Base-by-base conservation (phyloP, 2,329 filamentous ascomycete genomes). In the Paraphaeosphaeria sporulosa region DNA sequence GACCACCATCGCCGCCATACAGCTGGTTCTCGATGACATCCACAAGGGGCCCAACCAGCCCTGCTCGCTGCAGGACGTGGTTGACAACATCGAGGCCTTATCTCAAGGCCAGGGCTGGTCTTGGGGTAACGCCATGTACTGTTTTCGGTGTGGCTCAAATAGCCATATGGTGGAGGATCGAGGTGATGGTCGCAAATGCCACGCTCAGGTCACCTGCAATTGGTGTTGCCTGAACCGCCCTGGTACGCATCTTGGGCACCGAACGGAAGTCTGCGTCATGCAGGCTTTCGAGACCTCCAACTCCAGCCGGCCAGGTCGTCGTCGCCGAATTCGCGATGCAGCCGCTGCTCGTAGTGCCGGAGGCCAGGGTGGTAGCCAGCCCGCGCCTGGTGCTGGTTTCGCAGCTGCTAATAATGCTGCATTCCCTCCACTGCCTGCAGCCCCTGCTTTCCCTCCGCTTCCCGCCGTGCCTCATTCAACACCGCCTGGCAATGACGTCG, bases 1-100 rank as follows among this genome's bases (percentile, higher is more conserved):
- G 2, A 73, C 72, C 0, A 52, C 71, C 17, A 73, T 75, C 21
- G 61, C 48, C 4, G 72, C 65, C 0, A 57, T 74, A 6, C 60
- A 67, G 15, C 54, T 73, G 34, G 56, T 64, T 1, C 25, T 54
- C 5, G 8, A 32, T 25, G 25, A 23, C 7, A 3, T 4, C 1
- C 8, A 13, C 23, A 52, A 52, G 34, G 23, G 36, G 1, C 1
- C 3, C 7, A 2, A 0, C 4, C 50, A 42, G 21, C 36, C 50
- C 2, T 17, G 13, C 12, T n/a, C 34, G 8, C 25, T 52, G 5
- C 50, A 54, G n/a, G 7, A 12, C 6, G 38, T 54, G 3, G 8
- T 54, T 4, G 38, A 54, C 17, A 15, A 34, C 10, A 15, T 27
- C 1, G 51, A 54, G 38, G 15, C 3, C 12, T 6, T 7, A 6